Conservation (phyloP, 2,329 filamentous ascomycete genomes). For the Colletotrichum costaricense region DNA sequence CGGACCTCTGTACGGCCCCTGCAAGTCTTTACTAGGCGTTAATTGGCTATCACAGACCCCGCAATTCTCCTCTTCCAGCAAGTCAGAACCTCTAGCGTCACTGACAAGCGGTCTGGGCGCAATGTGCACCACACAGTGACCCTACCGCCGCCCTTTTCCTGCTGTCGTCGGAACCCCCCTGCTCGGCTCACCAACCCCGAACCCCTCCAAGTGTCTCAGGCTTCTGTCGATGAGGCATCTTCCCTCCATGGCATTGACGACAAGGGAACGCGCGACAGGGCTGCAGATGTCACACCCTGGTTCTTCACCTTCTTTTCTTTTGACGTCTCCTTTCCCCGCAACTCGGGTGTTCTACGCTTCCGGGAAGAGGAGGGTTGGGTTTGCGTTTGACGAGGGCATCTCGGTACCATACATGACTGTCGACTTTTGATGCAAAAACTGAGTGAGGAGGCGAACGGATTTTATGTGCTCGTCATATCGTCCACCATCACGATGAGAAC, state of each 20-base stretch:
- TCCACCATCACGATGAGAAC: no score
- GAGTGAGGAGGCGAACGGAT: background rate
- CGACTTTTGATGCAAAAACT: no score
- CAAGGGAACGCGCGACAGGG: background rate
- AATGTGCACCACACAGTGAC: background rate
- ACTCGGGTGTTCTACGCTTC: slow-evolving; percentile 8
- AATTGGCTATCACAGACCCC: background rate
- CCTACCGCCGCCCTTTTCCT: background rate
- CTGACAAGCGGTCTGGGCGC: slow-evolving; percentile 1
- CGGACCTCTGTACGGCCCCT: background rate
- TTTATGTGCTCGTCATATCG: no score
- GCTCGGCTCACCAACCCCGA: slow-evolving; percentile 14
- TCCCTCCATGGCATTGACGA: slow-evolving; percentile 20
- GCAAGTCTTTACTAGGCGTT: background rate
- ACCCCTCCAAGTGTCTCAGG: slow-evolving; percentile 22
- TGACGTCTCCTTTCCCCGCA: background rate
- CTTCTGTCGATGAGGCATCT: slow-evolving; percentile 21
- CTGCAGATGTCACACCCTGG: background rate
- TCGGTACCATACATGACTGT: slow-evolving; percentile 6
- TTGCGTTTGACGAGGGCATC: slow-evolving; percentile 17
- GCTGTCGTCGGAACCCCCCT: background rate
- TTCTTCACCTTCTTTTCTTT: background rate
- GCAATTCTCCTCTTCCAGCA: background rate
- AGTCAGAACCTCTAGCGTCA: background rate
- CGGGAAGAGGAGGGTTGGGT: slow-evolving; percentile 8